phyloP scores from a whole-genome alignment of 2,329 filamentous ascomycete species.

The Chrysoporthe cubensis region DNA sequence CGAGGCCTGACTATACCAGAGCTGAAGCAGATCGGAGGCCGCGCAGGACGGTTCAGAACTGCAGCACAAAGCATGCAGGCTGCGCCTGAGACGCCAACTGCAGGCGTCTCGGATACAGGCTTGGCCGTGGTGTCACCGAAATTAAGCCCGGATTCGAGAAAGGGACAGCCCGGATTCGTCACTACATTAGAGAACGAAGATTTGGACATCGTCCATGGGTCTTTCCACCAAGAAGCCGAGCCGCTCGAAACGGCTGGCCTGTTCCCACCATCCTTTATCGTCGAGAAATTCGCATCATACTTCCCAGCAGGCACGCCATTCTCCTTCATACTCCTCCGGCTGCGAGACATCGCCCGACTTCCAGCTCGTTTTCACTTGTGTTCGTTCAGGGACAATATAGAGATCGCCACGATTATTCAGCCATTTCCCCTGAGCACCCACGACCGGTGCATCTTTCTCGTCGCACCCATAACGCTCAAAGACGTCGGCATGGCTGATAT shows the following conservation, averaged over 20 bases:
- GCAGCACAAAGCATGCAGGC: constrained; percentile 58
- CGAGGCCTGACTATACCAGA: constrained; percentile 71
- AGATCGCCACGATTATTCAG: constrained; percentile 76
- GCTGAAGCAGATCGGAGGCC: constrained; percentile 92
- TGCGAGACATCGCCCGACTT: constrained; percentile 70
- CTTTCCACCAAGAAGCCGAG: constrained; percentile 65
- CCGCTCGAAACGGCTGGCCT: constrained; percentile 75
- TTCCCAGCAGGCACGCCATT: constrained; percentile 83
- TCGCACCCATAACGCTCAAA: constrained; percentile 67
- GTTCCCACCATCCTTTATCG: constrained; percentile 68
- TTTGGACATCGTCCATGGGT: constrained; percentile 61
- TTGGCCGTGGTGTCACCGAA: background rate
- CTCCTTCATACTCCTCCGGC: constrained; percentile 76
- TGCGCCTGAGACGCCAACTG: constrained; percentile 15
- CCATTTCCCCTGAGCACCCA: constrained; percentile 68
- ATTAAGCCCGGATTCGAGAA: constrained; percentile 26
- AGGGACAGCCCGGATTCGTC: constrained; percentile 64
- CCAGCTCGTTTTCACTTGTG: constrained; percentile 74
- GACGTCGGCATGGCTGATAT: constrained; percentile 52
- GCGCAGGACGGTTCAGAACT: constrained; percentile 84
- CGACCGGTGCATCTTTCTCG: constrained; percentile 77
- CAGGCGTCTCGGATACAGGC: background rate
- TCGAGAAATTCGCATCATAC: constrained; percentile 79
- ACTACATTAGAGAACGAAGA: constrained; percentile 78
- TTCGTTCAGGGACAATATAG: constrained; percentile 62